These are phyloP conservation scores for Cryptosporidium andersoni DNA, from an alignment of 169 alveolate species.

Conservation along the genomic window DNA sequence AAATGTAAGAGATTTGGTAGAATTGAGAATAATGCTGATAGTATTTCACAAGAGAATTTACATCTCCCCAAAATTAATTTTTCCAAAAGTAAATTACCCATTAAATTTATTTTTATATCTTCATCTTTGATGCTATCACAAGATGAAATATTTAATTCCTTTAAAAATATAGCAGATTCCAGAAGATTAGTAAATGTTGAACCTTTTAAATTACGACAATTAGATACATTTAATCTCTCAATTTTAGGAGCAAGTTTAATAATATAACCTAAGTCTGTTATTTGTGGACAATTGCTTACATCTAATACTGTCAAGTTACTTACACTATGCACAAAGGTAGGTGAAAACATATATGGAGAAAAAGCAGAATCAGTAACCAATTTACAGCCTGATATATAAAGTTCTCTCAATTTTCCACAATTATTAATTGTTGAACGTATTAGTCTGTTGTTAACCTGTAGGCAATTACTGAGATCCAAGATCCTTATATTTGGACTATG, in stretches of 20 bases:
- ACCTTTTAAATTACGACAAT: conserved; percentile 26
- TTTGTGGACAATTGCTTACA: conserved; percentile 35
- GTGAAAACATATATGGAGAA: conserved; percentile 42
- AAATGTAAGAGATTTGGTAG: conserved; percentile 23
- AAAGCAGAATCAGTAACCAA: conserved; percentile 69
- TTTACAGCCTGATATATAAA: conserved; percentile 33
- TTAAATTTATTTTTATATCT: conserved; percentile 11
- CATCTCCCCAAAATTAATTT: conserved; percentile 35
- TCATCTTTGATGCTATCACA: conserved; percentile 44
- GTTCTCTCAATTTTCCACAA: conserved; percentile 34
- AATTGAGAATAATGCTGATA: conserved; percentile 3
- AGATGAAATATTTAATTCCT: conserved; percentile 56
- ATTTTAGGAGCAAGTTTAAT: conserved; percentile 26
- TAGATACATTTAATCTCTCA: conserved; percentile 42
- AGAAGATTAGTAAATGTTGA: conserved; percentile 37
- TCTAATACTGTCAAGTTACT: conserved; percentile 25
- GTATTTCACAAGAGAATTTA: conserved; percentile 21
- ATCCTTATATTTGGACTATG: conserved; percentile 39
- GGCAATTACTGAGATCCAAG: conserved; percentile 53
- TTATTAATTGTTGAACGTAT: conserved; percentile 25
- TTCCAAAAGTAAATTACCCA: conserved; percentile 10
- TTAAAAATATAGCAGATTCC: conserved; percentile 41
- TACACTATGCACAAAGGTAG: conserved; percentile 6
- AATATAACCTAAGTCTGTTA: conserved; percentile 28
- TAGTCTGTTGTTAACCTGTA: conserved; percentile 58